phyloP scores from a whole-genome alignment of 805 yeast species.

The Kuraishia ogatae region DNA sequence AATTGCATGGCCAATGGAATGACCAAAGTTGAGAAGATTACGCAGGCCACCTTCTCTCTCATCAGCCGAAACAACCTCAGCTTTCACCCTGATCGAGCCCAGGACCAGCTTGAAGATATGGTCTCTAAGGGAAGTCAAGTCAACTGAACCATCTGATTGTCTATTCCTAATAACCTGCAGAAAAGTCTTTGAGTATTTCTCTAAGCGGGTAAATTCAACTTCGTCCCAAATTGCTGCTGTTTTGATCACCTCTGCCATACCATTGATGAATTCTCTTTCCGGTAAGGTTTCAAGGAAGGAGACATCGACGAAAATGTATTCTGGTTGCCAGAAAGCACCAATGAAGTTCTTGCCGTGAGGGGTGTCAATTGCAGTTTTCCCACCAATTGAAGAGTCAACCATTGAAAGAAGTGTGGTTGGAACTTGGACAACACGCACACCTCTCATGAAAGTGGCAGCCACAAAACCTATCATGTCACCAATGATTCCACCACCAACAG shows the following conservation, averaged over 20 bases:
- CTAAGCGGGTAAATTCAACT: conserved; percentile 77
- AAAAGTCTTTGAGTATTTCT: conserved; percentile 62
- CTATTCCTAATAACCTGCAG: conserved; percentile 50
- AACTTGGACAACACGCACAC: conserved; percentile 86
- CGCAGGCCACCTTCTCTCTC: conserved; percentile 94
- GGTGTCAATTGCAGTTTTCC: conserved; percentile 96
- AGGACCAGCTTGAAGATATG: conserved; percentile 72
- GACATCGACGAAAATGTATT: conserved; percentile 79
- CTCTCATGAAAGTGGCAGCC: conserved; percentile 99
- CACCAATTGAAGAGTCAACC: conserved; percentile 98
- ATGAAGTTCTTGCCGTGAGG: conserved; percentile 92
- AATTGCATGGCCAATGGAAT: conserved; percentile 95
- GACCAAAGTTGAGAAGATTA: conserved; percentile 91
- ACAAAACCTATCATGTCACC: conserved; percentile 99
- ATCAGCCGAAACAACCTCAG: conserved; percentile 87
- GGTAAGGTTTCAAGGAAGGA: conserved; percentile 84
- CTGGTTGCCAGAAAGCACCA: conserved; percentile 98
- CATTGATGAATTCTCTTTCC: conserved; percentile 89
- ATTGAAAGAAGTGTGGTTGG: conserved; percentile 92
- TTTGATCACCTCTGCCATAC: conserved; percentile 97
- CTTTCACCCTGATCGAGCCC: conserved; percentile 85
- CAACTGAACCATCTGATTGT: conserved; percentile 38
- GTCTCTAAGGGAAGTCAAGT: conserved; percentile 60
- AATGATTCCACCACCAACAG: conserved; percentile 97
- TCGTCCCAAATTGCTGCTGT: conserved; percentile 99